Percentiles rank a stretch among this genome's conserved stretches.
Conservation (phyloP, 805 yeast genomes). For the Candida fluviatilis region DNA sequence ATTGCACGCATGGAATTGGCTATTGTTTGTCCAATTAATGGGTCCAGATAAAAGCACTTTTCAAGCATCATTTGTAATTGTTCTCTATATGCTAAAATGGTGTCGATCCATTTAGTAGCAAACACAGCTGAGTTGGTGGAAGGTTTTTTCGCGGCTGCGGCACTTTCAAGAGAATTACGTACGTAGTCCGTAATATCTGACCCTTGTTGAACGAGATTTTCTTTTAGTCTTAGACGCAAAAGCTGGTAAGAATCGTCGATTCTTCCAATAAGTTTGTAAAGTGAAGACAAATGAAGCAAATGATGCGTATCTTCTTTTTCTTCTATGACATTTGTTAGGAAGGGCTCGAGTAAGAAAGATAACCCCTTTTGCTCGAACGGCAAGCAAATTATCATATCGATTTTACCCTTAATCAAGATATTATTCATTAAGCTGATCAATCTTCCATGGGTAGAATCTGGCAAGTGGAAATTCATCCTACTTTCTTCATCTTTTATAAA, state of each 20-base stretch:
- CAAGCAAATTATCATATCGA: constrained; percentile 49
- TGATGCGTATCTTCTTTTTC: constrained; percentile 15
- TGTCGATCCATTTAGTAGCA: constrained; percentile 68
- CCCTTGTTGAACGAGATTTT: constrained; percentile 31
- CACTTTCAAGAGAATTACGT: constrained; percentile 5
- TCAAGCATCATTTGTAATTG: constrained; percentile 48
- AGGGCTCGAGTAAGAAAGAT: constrained; percentile 49
- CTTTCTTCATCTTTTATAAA: constrained; percentile 61
- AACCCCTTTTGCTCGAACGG: constrained; percentile 54
- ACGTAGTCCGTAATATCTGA: constrained; percentile 7
- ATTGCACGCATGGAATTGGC: constrained; percentile 60
- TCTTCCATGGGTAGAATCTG: constrained; percentile 51
- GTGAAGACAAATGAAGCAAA: constrained; percentile 38
- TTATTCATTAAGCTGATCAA: constrained; percentile 54
- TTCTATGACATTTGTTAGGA: constrained; percentile 18
- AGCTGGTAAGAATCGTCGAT: constrained; percentile 51
- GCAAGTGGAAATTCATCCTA: constrained; percentile 50
- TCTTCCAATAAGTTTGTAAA: constrained; percentile 48
- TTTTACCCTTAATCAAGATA: constrained; percentile 51
- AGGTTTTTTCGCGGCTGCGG: constrained; percentile 10
- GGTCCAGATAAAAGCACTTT: constrained; percentile 47
- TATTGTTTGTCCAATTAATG: constrained; percentile 48
- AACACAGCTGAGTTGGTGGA: constrained; percentile 36
- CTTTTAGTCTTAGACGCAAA: constrained; percentile 45
- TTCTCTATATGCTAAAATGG: constrained; percentile 47